Conservation (phyloP, 2,329 filamentous ascomycete species). For the Aspergillus carbonarius region DNA sequence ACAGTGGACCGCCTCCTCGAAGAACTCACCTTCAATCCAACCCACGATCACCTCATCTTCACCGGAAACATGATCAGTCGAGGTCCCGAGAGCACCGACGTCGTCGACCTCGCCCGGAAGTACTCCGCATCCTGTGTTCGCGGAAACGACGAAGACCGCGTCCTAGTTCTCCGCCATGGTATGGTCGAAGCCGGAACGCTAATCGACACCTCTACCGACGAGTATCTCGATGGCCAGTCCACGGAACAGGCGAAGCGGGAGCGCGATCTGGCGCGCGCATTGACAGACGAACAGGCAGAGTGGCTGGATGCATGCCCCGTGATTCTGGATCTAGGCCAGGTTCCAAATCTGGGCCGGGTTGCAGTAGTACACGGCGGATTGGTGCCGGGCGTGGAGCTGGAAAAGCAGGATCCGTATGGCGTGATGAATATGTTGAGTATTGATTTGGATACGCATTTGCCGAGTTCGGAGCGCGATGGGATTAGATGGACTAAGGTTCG, state of each 20-base stretch:
- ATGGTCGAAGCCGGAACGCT: constrained; percentile 32
- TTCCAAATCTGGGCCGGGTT: constrained; percentile 62
- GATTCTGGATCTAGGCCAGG: constrained; percentile 69
- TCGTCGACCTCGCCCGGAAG: constrained; percentile 71
- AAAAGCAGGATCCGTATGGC: constrained; percentile 71
- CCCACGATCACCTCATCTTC: constrained; percentile 71
- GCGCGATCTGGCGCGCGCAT: constrained; percentile 56
- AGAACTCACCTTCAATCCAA: constrained; percentile 62
- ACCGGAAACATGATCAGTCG: constrained; percentile 81
- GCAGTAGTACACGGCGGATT: constrained; percentile 84
- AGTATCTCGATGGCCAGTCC: constrained; percentile 26
- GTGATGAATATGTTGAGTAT: constrained; percentile 93
- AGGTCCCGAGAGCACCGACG: constrained; percentile 76
- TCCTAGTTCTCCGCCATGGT: constrained; percentile 65
- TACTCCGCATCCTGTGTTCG: constrained; percentile 78
- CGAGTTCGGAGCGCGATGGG: constrained; percentile 54
- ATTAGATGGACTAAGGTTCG: constrained; percentile 64
- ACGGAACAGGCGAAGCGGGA: constrained; percentile 32
- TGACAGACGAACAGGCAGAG: constrained; percentile 59
- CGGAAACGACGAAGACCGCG: constrained; percentile 87
- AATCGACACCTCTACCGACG: constrained; percentile 15
- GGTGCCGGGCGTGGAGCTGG: constrained; percentile 69
- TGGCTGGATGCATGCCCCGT: constrained; percentile 73
- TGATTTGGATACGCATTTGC: constrained; percentile 60
- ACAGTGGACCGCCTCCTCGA: constrained; percentile 60